phyloP scores from a whole-genome alignment of 2,329 filamentous ascomycete species.

The Ophiostoma quercus region DNA sequence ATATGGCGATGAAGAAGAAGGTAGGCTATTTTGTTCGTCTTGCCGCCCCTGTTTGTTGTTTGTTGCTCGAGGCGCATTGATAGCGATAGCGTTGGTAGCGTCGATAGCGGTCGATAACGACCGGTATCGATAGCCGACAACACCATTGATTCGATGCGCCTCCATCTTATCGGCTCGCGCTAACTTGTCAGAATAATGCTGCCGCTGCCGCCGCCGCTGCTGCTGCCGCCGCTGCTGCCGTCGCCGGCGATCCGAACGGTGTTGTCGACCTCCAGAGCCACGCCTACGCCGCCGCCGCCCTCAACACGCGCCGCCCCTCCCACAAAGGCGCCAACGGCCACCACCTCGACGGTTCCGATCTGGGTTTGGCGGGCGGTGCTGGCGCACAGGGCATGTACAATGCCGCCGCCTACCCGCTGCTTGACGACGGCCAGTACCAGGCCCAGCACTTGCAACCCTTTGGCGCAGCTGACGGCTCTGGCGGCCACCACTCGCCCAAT shows the following conservation, averaged over 20 bases:
- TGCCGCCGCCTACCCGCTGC: constrained; percentile 62
- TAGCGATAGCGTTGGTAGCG: background rate
- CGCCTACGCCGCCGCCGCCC: constrained; percentile 48
- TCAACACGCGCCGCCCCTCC: constrained; percentile 54
- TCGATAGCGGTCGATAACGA: constrained; percentile 5
- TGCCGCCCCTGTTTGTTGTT: constrained; percentile 18
- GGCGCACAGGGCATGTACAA: constrained; percentile 52
- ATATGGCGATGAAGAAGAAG: constrained; percentile 78
- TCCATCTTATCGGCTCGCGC: constrained; percentile 10
- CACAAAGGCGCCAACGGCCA: constrained; percentile 66
- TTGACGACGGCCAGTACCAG: constrained; percentile 67
- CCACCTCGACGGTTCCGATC: constrained; percentile 68
- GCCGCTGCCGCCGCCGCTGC: constrained; percentile 24
- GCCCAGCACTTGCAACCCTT: constrained; percentile 47
- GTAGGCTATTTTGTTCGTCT: constrained; percentile 42
- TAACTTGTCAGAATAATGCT: constrained; percentile 22
- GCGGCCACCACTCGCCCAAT: constrained; percentile 45
- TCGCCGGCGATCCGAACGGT: constrained; percentile 51
- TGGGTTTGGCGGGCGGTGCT: constrained; percentile 45
- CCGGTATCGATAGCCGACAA: background rate
- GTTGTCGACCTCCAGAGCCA: constrained; percentile 49
- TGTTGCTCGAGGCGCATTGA: background rate
- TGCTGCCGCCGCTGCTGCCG: constrained; percentile 26
- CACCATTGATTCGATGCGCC: background rate
- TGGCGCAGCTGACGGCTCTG: constrained; percentile 38